These are phyloP conservation scores for Saccharomyces hybrid DNA, from an alignment of 1,139 yeast species.

Conservation along the genomic window DNA sequence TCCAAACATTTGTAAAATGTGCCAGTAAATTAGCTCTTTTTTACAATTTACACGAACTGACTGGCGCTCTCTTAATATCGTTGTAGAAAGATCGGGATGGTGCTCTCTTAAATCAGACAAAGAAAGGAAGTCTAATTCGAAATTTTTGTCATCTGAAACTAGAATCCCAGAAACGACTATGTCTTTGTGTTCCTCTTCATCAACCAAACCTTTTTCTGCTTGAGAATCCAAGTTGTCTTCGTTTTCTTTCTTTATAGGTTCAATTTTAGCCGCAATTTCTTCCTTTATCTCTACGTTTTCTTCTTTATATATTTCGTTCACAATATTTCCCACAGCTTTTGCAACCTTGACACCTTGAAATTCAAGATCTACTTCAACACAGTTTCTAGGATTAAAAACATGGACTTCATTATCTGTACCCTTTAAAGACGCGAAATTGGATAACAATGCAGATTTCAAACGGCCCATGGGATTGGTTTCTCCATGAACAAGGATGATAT, in stretches of 20 bases:
- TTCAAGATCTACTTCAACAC: slow-evolving; percentile 68
- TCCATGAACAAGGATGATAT: slow-evolving; percentile 91
- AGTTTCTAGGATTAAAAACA: slow-evolving; percentile 87
- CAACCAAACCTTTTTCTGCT: slow-evolving; percentile 9
- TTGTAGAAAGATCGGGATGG: slow-evolving; percentile 72
- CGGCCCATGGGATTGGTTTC: slow-evolving; percentile 98
- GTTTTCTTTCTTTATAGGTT: slow-evolving; percentile 4
- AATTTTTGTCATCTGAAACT: slow-evolving; percentile 70
- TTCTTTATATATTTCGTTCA: slow-evolving; percentile 40
- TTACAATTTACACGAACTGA: slow-evolving; percentile 73
- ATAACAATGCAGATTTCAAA: slow-evolving; percentile 80
- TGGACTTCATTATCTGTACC: slow-evolving; percentile 89
- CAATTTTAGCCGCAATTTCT: slow-evolving; percentile 1
- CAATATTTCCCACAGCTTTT: slow-evolving; percentile 73
- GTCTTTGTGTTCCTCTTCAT: slow-evolving; percentile 18
- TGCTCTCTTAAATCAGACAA: slow-evolving; percentile 84
- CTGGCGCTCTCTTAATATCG: slow-evolving; percentile 77
- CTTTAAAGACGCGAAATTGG: slow-evolving; percentile 74
- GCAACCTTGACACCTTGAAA: slow-evolving; percentile 84
- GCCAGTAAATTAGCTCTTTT: slow-evolving; percentile 76
- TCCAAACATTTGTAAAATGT: slow-evolving; percentile 94
- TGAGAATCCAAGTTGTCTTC: slow-evolving; percentile 5
- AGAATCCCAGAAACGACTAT: slow-evolving; percentile 71
- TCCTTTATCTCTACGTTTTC: slow-evolving; percentile 1
- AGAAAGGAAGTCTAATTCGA: slow-evolving; percentile 74